Base-by-base conservation (phyloP, 2,329 filamentous ascomycete species). In the Plenodomus tracheiphilus region DNA sequence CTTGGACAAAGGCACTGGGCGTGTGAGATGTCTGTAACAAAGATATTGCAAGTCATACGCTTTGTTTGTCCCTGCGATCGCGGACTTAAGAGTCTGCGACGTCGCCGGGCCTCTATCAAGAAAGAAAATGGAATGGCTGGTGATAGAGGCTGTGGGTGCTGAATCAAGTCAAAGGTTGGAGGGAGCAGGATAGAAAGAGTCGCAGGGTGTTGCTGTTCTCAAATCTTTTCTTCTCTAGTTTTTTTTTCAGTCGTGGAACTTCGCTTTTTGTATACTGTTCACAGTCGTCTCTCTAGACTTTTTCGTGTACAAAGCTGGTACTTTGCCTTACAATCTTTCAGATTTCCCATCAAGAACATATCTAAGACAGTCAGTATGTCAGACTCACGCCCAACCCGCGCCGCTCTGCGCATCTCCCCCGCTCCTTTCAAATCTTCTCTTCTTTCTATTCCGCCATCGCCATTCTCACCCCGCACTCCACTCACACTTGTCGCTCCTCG, bases 401-500 rank as follows among this genome's bases (percentile, higher is more conserved):
- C 15, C 6, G 28, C 53, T 22, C 46, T 62, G 2, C 54, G 58
- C 15, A 74, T 77, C 42, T 62, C 65, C 16, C 64, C 74, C 5
- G 54, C 68, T 1, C 74, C 75, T 7, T 77, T 73, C 65, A 74
- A 72, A 56, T 66, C 75, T 34, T 77, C 77, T 4, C 51, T 62
- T 10, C 74, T 79, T 25, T 64, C 75, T 19, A 74, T 76, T 22
- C 75, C 75, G 8, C 71, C 74, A 0, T 77, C 75, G 0, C 75
- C 76, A 1, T 77, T 75, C 64, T 74, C 75, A 1, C 73, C 73
- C 5, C 62, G 54, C 2, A 59, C 55, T 10, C 68, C 66, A 2
- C 47, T 68, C 39, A 44, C 54, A 42, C 41, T 54, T n/a, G 46
- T n/a, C 9, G 13, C 51, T 45, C 34, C 62, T 1, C 25, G 19